These are phyloP conservation scores for Betula pendula DNA, from an alignment of 306 rosid genomes.

Conservation along the genomic window DNA sequence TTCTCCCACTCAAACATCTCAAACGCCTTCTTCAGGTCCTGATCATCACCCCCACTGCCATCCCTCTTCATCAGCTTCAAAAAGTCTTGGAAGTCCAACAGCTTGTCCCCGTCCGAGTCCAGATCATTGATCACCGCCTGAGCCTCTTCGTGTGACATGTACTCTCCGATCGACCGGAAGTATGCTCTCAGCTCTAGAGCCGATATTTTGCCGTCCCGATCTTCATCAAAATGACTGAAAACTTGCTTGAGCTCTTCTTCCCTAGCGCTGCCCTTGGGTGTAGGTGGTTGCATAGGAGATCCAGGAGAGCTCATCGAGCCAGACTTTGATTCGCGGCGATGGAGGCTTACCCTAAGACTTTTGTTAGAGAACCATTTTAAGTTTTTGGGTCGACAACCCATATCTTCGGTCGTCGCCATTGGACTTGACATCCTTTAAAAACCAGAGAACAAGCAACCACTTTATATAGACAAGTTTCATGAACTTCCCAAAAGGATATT, in stretches of 20 bases:
- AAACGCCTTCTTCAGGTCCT: constrained; percentile 66
- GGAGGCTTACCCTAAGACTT: constrained; percentile 35
- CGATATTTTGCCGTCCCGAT: constrained; percentile 68
- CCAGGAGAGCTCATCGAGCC: constrained; percentile 4
- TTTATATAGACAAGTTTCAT: too few relatives aligned
- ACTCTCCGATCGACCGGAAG: constrained; percentile 66
- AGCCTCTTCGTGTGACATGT: constrained; percentile 61
- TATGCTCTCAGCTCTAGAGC: constrained; percentile 60
- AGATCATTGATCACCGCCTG: constrained; percentile 53
- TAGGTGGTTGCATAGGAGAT: constrained; percentile 28
- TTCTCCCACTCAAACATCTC: constrained; percentile 71
- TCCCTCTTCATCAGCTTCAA: constrained; percentile 50
- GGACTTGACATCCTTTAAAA: background rate
- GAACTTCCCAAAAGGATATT: too few relatives aligned
- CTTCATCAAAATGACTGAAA: constrained; percentile 51
- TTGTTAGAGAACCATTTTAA: constrained; percentile 67
- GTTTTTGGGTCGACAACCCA: too few relatives aligned
- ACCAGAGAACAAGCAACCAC: too few relatives aligned
- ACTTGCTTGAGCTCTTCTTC: constrained; percentile 50
- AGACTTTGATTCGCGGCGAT: constrained; percentile 36
- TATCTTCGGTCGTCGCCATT: too few relatives aligned
- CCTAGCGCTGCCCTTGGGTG: constrained; percentile 21
- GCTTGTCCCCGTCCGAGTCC: constrained; percentile 56
- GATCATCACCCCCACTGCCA: constrained; percentile 10
- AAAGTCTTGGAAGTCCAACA: constrained; percentile 55